Evolutionary conservation across 768 basidiomycete species (phyloP), one percentile per base, ranked within the genome.

Genomic region (Pleurotus salmoneostramineus): DNA sequence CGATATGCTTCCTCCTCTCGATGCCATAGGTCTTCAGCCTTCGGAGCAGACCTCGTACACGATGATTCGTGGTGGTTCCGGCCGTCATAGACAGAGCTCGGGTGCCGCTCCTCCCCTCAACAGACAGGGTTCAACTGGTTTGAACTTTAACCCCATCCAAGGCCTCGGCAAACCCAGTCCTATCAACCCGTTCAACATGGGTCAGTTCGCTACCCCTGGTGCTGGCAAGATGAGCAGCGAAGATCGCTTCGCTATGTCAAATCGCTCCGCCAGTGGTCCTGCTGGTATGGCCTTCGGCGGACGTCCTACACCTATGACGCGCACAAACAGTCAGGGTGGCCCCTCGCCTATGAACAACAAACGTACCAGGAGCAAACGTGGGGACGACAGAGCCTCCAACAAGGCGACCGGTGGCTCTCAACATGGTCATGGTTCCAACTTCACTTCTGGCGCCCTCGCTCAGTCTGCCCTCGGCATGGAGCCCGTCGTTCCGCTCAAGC

Each of bases 1-100:
- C 3, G 93, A 92, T 56, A 80, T 83, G 56, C 86, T 98, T 31
- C 93, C 94, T 42, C 84, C 93, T 60, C 82, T 98, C 56, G 93
- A 94, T 62, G 88, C 89, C 7, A 88, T 98, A 65, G 96, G 96
- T 56, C 83, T 98, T 54, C 93, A 95, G 66, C 89, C 91, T 7
- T 77, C 81, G 31, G 83, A 87, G 64, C 79, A 85, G 65, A 60
- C 75, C 49, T 59, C 75, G 50, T 76, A 79, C 66, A 61, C 66
- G 3, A 81, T 88, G 71, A 71, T 72, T 50, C 86, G 90, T 56
- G 81, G 83, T 55, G 80, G 85, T 34, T 89, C 88, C 32, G 84
- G 85, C 36, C 82, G 85, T 8, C 82, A 84, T 63, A 77, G 83
- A 3, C 74, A 75, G 31, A 65, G 75, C 6, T 73, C 82, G 4